phyloP scores from a whole-genome alignment of 202 grass and related monocot species.

The Panicum virgatum region DNA sequence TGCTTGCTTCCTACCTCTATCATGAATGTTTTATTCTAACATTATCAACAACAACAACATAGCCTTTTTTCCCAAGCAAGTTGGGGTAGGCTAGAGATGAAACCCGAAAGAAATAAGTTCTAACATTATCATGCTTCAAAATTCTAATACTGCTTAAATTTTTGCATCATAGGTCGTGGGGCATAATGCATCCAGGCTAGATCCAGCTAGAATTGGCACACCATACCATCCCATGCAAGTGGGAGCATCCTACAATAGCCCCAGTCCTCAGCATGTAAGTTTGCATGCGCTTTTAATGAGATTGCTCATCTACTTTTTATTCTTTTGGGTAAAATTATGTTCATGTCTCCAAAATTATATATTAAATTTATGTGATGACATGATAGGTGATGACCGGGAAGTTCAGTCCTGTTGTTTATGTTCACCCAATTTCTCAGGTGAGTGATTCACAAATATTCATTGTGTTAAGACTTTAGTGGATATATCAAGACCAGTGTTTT shows the following conservation, averaged over 20 bases:
- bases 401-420: constrained; percentile 64
- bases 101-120: too few species aligned
- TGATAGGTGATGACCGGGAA: constrained; percentile 66
- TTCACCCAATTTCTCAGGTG: constrained; percentile 78
- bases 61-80: too few species aligned
- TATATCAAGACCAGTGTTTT: too few species aligned
- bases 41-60: too few species aligned
- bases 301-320: constrained; percentile 15
- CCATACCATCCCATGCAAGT: constrained; percentile 75
- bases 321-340: constrained; percentile 20
- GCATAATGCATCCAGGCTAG: constrained; percentile 50
- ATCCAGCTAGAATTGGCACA: constrained; percentile 62
- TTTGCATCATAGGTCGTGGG: constrained; percentile 57
- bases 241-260: constrained; percentile 54
- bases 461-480: constrained; percentile 5
- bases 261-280: constrained; percentile 70
- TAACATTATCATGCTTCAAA: constrained; percentile 19
- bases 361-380: constrained; percentile 30
- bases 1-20: constrained; percentile 13
- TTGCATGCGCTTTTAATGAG: constrained; percentile 1
- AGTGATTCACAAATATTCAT: constrained; percentile 27
- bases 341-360: not conserved
- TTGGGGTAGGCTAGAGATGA: too few species aligned
- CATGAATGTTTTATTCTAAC: not conserved
- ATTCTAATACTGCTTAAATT: constrained; percentile 35